Percentiles rank a stretch among this genome's conserved stretches.
Conservation (phyloP, 176 grass and related monocot species). For the Triticum urartu region DNA sequence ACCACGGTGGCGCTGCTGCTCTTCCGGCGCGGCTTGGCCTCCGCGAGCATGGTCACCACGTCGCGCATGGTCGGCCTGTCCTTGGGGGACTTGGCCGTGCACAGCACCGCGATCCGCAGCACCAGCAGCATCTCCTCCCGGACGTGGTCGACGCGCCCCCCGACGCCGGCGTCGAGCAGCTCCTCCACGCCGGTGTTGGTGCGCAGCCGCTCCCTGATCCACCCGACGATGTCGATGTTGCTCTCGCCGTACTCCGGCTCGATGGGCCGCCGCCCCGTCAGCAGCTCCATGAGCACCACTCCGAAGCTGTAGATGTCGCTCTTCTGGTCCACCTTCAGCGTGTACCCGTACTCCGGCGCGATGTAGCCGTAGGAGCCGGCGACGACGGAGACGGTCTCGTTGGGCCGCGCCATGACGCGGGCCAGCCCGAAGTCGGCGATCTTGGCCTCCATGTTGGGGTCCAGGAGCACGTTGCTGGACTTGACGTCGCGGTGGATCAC, state of each 20-base stretch:
- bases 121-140: conserved; percentile 95
- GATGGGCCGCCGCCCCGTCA: conserved; percentile 71
- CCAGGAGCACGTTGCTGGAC: conserved; percentile 96
- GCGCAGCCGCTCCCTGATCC: conserved; percentile 73
- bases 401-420: conserved; percentile 65
- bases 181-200: conserved; percentile 69
- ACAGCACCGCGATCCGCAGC: conserved; percentile 78
- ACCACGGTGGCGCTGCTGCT: conserved; percentile 64
- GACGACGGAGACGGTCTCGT: conserved; percentile 80
- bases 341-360: conserved; percentile 93
- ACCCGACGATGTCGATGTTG: conserved; percentile 68
- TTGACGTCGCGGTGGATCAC: conserved; percentile 97
- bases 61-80: conserved; percentile 90
- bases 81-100: conserved; percentile 85
- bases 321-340: conserved; percentile 92
- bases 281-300: conserved; percentile 85
- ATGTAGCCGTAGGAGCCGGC: conserved; percentile 97
- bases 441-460: conserved; percentile 73
- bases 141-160: conserved; percentile 70
- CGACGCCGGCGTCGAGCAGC: conserved; percentile 63
- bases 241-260: conserved; percentile 79
- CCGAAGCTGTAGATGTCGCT: conserved; percentile 98
- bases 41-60: conserved; percentile 85
- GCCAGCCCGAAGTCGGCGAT: conserved; percentile 97
- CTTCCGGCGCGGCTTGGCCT: conserved; percentile 93